A percentile compares a stretch with the other conserved stretches of the same genome.
Evolutionary conservation across 2,329 filamentous ascomycete species (phyloP).

Genomic region (Diaporthe citrichinensis): DNA sequence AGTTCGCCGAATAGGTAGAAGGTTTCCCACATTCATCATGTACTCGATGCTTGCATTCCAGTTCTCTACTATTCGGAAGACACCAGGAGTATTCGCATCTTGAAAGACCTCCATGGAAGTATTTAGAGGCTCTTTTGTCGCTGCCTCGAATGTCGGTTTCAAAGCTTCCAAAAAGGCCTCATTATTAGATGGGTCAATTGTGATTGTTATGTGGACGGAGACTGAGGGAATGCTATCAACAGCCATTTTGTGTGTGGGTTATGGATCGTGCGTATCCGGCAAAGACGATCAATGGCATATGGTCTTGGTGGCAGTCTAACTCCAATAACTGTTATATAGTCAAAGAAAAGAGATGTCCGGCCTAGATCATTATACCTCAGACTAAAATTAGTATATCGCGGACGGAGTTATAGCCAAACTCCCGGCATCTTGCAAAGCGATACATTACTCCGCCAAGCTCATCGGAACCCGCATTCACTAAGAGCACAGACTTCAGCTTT

Average conservation of each 20-base stretch:
- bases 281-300: neutral
- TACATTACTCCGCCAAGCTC: neutral
- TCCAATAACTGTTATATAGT: neutral
- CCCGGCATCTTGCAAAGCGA: neutral
- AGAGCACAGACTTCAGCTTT: neutral
- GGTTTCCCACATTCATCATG: neutral
- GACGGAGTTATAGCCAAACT: neutral
- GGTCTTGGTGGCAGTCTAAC: neutral
- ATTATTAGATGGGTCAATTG: neutral
- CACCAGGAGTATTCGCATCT: neutral
- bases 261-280: neutral
- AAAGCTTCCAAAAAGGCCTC: slow-evolving; percentile 1
- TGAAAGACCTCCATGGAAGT: neutral
- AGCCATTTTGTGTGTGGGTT: neutral
- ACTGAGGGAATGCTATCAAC: neutral
- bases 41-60: neutral
- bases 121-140: neutral
- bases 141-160: slow-evolving; percentile 1
- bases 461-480: neutral
- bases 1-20: too few relatives aligned
- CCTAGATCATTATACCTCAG: neutral
- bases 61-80: slow-evolving; percentile 7
- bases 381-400: neutral
- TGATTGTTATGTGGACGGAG: slow-evolving; percentile 3
- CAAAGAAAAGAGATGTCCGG: too few relatives aligned